A percentile compares a stretch with the other conserved stretches of the same genome.
Conservation (phyloP, 495 filamentous ascomycete species). For the Aspergillus panamensis region DNA sequence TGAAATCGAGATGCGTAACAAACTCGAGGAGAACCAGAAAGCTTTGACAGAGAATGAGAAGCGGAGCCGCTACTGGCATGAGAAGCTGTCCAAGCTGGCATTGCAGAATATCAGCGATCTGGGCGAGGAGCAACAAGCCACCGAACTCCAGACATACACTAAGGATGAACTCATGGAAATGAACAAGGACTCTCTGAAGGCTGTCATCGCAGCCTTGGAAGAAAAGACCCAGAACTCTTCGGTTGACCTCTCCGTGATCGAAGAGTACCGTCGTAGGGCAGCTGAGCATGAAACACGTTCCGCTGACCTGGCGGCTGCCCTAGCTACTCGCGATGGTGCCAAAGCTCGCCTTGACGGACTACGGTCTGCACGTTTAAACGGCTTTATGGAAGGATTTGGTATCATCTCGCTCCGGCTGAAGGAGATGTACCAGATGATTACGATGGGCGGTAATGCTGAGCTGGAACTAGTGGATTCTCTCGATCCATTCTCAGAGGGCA, state of each 20-base stretch:
- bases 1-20: slow-evolving; percentile 98
- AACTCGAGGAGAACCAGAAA: slow-evolving; percentile 92
- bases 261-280: slow-evolving; percentile 86
- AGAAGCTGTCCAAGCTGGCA: slow-evolving; percentile 73
- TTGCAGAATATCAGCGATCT: slow-evolving; percentile 77
- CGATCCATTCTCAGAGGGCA: slow-evolving; percentile 95
- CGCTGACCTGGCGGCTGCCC: slow-evolving; percentile 71
- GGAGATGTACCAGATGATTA: slow-evolving; percentile 99
- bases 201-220: slow-evolving; percentile 83
- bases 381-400: slow-evolving; percentile 98
- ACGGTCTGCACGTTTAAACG: slow-evolving; percentile 81
- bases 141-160: slow-evolving; percentile 73
- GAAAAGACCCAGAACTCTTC: slow-evolving; percentile 87
- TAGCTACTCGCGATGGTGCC: slow-evolving; percentile 73
- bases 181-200: slow-evolving; percentile 81
- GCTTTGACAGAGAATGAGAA: slow-evolving; percentile 82
- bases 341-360: slow-evolving; percentile 91
- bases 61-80: slow-evolving; percentile 76
- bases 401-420: slow-evolving; percentile 93
- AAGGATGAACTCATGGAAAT: slow-evolving; percentile 91
- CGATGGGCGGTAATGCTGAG: slow-evolving; percentile 98
- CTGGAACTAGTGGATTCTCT: slow-evolving; percentile 92
- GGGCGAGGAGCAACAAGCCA: slow-evolving; percentile 49
- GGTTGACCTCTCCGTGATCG: slow-evolving; percentile 86
- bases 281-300: slow-evolving; percentile 82